phyloP scores from a whole-genome alignment of 1,139 yeast species.

The Taphrina betulina region DNA sequence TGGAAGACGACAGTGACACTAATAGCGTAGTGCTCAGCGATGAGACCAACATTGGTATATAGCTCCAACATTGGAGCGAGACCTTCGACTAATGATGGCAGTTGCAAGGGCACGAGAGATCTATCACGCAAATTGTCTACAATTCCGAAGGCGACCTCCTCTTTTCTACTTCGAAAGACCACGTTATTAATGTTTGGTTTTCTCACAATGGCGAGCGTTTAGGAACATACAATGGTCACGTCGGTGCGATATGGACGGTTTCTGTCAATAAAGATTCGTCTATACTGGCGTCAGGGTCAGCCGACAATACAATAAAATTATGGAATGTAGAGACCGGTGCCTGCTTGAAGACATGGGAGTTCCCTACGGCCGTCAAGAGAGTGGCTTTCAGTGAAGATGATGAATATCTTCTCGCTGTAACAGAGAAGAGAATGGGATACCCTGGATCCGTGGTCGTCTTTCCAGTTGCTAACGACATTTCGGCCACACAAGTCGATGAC shows the following conservation, averaged over 20 bases:
- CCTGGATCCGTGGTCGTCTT: constrained; percentile 73
- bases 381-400: constrained; percentile 83
- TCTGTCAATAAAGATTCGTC: constrained; percentile 72
- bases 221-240: constrained; percentile 87
- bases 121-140: constrained; percentile 40
- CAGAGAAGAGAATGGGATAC: constrained; percentile 92
- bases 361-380: constrained; percentile 83
- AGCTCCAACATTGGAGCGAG: background rate
- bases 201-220: constrained; percentile 94
- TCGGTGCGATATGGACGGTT: constrained; percentile 94
- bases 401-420: constrained; percentile 66
- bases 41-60: constrained; percentile 31
- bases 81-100: too few relatives aligned
- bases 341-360: constrained; percentile 69
- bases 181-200: constrained; percentile 76
- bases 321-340: constrained; percentile 84
- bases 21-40: too few relatives aligned
- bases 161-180: constrained; percentile 82
- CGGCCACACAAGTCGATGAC: constrained; percentile 47
- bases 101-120: constrained; percentile 41
- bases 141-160: constrained; percentile 84
- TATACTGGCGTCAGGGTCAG: constrained; percentile 82
- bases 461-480: constrained; percentile 52
- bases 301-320: constrained; percentile 79
- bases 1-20: too few relatives aligned